These are phyloP conservation scores for Strombidium stylifer DNA, from an alignment of 73 alveolate genomes.

Conservation along the genomic window DNA sequence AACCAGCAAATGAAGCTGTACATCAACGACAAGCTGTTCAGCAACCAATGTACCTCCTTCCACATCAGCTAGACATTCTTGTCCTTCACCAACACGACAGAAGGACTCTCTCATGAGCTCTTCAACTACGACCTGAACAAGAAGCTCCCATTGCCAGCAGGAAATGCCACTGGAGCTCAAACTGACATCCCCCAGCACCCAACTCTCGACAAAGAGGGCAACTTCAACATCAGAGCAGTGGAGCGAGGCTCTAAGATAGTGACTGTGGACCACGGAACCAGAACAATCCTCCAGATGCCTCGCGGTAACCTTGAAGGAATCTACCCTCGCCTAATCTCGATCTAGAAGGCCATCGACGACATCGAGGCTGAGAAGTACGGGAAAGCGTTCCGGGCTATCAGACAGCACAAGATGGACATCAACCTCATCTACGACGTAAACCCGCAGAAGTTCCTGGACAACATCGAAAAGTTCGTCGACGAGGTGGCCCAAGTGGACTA, in stretches of 20 bases:
- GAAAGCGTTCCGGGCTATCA: constrained; percentile 73
- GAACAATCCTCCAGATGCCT: constrained; percentile 87
- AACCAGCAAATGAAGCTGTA: constrained; percentile 73
- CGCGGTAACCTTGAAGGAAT: constrained; percentile 97
- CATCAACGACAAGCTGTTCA: constrained; percentile 71
- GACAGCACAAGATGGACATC: constrained; percentile 91
- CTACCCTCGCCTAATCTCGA: constrained; percentile 80
- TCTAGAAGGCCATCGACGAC: constrained; percentile 76
- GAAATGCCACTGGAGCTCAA: constrained; percentile 41
- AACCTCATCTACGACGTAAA: constrained; percentile 93
- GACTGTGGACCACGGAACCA: constrained; percentile 67
- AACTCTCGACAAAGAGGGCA: constrained; percentile 52
- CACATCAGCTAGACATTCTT: constrained; percentile 74
- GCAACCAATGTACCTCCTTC: constrained; percentile 87
- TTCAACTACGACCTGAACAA: constrained; percentile 75
- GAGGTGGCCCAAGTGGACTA: constrained; percentile 81
- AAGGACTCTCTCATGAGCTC: constrained; percentile 82
- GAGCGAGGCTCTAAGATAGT: constrained; percentile 95
- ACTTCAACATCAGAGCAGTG: constrained; percentile 85
- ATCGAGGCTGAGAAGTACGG: constrained; percentile 80
- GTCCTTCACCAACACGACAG: constrained; percentile 75
- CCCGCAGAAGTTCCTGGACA: constrained; percentile 76
- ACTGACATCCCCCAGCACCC: constrained; percentile 51
- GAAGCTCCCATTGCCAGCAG: constrained; percentile 58
- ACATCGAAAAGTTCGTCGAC: constrained; percentile 72